Percentiles rank a stretch among this genome's conserved stretches.
phyloP scores from a whole-genome alignment of 805 yeast genomes.

The Pichia phayaonensis region DNA sequence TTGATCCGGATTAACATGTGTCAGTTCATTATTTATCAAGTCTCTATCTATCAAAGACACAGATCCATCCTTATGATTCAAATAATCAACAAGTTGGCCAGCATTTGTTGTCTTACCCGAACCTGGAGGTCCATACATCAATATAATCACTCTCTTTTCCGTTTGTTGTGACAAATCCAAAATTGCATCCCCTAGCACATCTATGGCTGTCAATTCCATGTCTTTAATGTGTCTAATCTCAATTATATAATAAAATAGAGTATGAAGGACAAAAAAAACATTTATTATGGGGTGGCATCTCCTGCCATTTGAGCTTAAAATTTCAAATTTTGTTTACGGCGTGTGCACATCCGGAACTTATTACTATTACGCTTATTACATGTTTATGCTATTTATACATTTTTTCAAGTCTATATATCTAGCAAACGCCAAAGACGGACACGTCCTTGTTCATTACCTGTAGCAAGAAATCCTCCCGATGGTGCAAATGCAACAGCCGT shows the following conservation, averaged over 20 bases:
- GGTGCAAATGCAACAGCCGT: conserved; percentile 76
- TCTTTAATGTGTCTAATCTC: neutral
- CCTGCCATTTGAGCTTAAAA: too few species aligned
- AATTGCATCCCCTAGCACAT: neutral
- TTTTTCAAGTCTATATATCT: neutral
- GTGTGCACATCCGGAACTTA: neutral
- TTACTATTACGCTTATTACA: neutral
- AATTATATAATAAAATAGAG: too few species aligned
- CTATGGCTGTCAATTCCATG: neutral
- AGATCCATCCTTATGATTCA: conserved; percentile 24
- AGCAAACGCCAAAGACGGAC: conserved; percentile 77
- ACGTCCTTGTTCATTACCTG: conserved; percentile 87
- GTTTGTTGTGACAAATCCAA: neutral
- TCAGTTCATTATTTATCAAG: neutral
- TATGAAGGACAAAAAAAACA: too few species aligned
- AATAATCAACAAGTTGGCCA: conserved; percentile 31
- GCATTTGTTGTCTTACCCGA: conserved; percentile 77
- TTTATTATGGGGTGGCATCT: too few species aligned
- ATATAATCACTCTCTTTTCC: conserved; percentile 37
- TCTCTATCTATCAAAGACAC: neutral
- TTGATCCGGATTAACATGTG: neutral
- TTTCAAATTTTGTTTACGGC: neutral
- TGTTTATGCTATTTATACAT: neutral
- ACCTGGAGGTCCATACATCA: conserved; percentile 76
- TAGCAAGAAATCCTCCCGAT: conserved; percentile 70